Base-by-base conservation (phyloP, 2,329 filamentous ascomycete genomes). In the Xenosphaeropsis pyriputrescens region DNA sequence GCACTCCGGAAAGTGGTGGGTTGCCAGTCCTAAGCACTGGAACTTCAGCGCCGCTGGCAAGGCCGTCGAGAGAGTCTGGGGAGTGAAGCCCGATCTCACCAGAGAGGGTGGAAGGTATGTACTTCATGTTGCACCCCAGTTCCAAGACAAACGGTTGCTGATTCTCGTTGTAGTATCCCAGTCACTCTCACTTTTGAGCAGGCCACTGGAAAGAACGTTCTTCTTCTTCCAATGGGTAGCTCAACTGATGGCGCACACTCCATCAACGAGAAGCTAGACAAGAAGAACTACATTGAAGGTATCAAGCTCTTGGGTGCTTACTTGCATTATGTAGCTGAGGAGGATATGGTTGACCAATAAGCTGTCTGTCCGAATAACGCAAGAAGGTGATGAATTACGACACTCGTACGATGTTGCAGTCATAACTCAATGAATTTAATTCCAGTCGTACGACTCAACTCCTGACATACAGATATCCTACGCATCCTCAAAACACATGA, bases 1-100 rank as follows among this genome's bases (percentile, higher is more conserved):
- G 62, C 91, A 98, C 67, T 79, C 78, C 42, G 91, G 91, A 50
- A 95, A 95, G 65, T 98, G 91, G 91, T 98, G 91, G 91, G 86
- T 93, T 35, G 86, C 93, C 34, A 88, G 82, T 55, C 89, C 91
- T 19, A 91, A 93, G 65, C 89, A 98, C 71, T 96, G 91, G 86
- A 98, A 98, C 71, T 98, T 96, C 64, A 74, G 77, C 19, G 89
- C 89, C 18, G 91, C 91, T 12, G 76, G 80, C 55, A 96, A 94
- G 72, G 91, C 91, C n/a, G 86, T 91, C 26, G 81, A 96, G 68
- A 76, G 85, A 46, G 91, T 98, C 29, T 98, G 86, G 74, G 84
- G 84, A 38, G 81, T 94, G 39, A 72, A 86, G 65, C 91, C 91
- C 18, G 91, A 98, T 63, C 81, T 94, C 61, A 98, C 91, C 31